Evolutionary conservation across 352 stramenopile species (phyloP).

Genomic region (Globisporangium abappressorium): DNA sequence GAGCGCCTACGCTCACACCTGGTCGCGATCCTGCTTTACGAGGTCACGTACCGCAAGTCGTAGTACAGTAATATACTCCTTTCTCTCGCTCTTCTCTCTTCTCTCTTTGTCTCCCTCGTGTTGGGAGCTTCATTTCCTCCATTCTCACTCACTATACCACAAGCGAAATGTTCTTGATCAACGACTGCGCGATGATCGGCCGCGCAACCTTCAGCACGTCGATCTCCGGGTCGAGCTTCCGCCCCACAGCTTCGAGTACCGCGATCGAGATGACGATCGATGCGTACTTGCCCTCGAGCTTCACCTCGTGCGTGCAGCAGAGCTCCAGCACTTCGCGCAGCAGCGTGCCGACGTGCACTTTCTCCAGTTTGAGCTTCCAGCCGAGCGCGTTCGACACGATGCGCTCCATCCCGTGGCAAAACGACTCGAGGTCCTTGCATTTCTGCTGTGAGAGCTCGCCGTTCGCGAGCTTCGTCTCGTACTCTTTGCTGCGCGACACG

Average conservation of each 20-base stretch:
- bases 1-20: conserved; percentile 71
- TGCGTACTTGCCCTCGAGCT: conserved; percentile 93
- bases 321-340: conserved; percentile 85
- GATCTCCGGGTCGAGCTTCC: conserved; percentile 90
- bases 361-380: conserved; percentile 61
- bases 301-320: conserved; percentile 90
- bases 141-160: not conserved
- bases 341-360: conserved; percentile 75
- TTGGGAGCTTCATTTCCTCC: not conserved
- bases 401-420: conserved; percentile 65
- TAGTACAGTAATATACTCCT: conserved; percentile 9
- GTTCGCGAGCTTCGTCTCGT: conserved; percentile 19
- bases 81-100: not conserved
- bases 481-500: conserved; percentile 57
- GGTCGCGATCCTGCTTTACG: conserved; percentile 71
- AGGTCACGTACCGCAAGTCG: conserved; percentile 59
- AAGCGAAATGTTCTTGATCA: conserved; percentile 70
- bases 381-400: conserved; percentile 68
- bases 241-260: conserved; percentile 91
- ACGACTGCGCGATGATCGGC: conserved; percentile 91
- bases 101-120: not conserved
- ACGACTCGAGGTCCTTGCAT: conserved; percentile 70
- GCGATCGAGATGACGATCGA: conserved; percentile 94
- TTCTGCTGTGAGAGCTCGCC: conserved; percentile 39
- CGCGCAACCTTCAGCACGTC: conserved; percentile 86